These are phyloP conservation scores for Geotrichum histeridarum DNA, from an alignment of 1,139 yeast species.

Conservation along the genomic window DNA sequence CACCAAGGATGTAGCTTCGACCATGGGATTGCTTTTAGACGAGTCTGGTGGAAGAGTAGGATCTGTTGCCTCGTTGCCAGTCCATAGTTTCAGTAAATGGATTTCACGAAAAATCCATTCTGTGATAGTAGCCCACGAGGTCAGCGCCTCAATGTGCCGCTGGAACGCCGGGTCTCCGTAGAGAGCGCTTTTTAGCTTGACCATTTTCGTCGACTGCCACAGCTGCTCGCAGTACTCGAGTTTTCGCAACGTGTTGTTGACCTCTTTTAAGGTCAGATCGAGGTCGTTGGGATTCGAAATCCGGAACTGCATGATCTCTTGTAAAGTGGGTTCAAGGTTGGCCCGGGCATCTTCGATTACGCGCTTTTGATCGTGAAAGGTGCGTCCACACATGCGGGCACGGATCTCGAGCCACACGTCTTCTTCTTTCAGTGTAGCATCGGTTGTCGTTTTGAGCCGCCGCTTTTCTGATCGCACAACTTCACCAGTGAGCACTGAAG, in stretches of 20 bases:
- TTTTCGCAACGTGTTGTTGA: constrained; percentile 51
- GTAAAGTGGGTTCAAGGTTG: constrained; percentile 65
- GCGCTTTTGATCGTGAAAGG: constrained; percentile 73
- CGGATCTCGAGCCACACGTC: constrained; percentile 76
- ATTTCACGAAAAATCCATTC: constrained; percentile 61
- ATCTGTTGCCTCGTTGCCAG: constrained; percentile 76
- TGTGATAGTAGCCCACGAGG: constrained; percentile 78
- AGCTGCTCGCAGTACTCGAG: constrained; percentile 67
- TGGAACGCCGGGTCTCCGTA: constrained; percentile 63
- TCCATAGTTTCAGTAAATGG: constrained; percentile 57
- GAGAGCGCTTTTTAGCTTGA: constrained; percentile 72
- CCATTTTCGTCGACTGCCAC: constrained; percentile 77
- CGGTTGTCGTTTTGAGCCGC: constrained; percentile 51
- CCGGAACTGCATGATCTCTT: constrained; percentile 63
- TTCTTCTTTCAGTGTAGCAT: constrained; percentile 43
- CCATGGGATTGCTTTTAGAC: constrained; percentile 3
- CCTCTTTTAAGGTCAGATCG: constrained; percentile 42
- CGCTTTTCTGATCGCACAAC: constrained; percentile 89
- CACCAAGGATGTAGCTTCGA: constrained; percentile 52
- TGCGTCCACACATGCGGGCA: constrained; percentile 76
- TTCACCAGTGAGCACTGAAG: constrained; percentile 88
- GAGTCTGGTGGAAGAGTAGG: constrained; percentile 39
- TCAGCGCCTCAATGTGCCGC: constrained; percentile 65
- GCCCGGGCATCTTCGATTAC: constrained; percentile 66
- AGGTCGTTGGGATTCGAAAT: constrained; percentile 37